phyloP scores from a whole-genome alignment of 345 rosid genomes.

The Toxicodendron radicans region DNA sequence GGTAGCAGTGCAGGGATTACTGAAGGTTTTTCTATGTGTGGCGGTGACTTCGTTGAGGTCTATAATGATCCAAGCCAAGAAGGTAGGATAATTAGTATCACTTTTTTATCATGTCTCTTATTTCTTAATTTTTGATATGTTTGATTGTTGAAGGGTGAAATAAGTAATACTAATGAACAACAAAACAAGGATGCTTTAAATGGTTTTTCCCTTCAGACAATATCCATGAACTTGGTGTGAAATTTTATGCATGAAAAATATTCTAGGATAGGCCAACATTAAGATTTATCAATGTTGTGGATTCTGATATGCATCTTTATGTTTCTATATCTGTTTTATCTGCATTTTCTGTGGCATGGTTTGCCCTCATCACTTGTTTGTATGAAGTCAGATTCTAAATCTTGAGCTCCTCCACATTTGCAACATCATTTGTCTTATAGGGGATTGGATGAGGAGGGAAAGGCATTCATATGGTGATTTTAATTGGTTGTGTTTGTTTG shows the following conservation, averaged over 20 bases:
- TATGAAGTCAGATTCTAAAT: background rate
- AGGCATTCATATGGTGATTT: background rate
- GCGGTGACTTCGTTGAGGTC: slow-evolving; percentile 98
- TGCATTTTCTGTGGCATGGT: background rate
- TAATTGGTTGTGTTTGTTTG: no score
- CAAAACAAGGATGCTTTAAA: background rate
- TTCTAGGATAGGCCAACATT: background rate
- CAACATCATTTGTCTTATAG: background rate
- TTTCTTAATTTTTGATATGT: slow-evolving; percentile 9
- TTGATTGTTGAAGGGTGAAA: background rate
- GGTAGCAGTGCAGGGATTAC: slow-evolving; percentile 92
- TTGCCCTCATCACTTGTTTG: background rate
- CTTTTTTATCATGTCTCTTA: slow-evolving; percentile 10
- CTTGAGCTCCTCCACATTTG: no score
- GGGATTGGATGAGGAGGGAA: background rate
- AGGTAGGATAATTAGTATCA: slow-evolving; percentile 47
- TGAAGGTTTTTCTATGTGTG: slow-evolving; percentile 98
- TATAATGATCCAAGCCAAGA: slow-evolving; percentile 75
- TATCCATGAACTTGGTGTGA: background rate
- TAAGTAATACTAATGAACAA: background rate
- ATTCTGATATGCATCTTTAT: background rate
- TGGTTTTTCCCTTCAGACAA: background rate
- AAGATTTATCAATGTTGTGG: background rate
- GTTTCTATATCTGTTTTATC: background rate
- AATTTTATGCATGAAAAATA: background rate